These are phyloP conservation scores for Gastrodia elata DNA, from an alignment of 106 monocot species.

Conservation along the genomic window DNA sequence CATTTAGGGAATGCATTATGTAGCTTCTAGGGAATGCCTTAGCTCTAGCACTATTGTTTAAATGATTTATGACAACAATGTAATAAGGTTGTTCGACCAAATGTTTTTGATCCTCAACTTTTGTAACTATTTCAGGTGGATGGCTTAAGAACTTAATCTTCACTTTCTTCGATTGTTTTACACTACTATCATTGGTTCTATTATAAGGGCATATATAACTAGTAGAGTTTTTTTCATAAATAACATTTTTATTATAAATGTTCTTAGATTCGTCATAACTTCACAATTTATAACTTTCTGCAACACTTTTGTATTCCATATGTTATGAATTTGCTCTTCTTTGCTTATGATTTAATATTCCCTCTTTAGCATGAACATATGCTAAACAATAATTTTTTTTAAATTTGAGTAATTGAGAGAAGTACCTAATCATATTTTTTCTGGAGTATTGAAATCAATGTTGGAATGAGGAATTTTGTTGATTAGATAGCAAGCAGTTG, in stretches of 20 bases:
- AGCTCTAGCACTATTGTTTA: too few relatives aligned
- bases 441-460: neutral
- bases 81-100: too few relatives aligned
- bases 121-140: too few relatives aligned
- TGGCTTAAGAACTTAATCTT: too few relatives aligned
- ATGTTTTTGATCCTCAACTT: too few relatives aligned
- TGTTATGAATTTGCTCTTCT: neutral
- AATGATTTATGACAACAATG: too few relatives aligned
- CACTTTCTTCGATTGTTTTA: too few relatives aligned
- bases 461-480: neutral
- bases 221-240: neutral
- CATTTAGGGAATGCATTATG: too few relatives aligned
- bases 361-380: neutral
- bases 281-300: neutral
- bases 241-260: neutral
- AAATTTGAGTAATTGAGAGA: neutral
- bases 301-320: neutral
- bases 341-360: neutral
- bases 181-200: too few relatives aligned
- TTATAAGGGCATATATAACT: too few relatives aligned
- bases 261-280: neutral
- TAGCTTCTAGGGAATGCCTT: too few relatives aligned
- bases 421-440: neutral
- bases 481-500: neutral
- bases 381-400: neutral